These are phyloP conservation scores for Vitis hybrid DNA, from an alignment of 177 flowering plant genomes.

Conservation along the genomic window DNA sequence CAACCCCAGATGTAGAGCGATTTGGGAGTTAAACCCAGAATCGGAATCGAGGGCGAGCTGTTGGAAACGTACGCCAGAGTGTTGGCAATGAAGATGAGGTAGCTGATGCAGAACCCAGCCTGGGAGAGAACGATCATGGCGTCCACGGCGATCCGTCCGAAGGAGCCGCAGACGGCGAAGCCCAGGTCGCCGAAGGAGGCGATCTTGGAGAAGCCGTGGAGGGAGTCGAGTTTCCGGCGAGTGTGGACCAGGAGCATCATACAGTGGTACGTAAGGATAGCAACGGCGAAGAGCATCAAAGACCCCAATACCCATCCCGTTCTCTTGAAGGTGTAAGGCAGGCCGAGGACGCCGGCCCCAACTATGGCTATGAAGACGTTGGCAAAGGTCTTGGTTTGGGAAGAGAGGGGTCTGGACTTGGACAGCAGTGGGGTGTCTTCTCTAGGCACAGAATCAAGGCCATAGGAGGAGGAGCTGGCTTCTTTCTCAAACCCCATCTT, in stretches of 20 bases:
- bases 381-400: constrained; percentile 74
- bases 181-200: constrained; percentile 86
- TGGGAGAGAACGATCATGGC: constrained; percentile 75
- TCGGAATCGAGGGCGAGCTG: neutral
- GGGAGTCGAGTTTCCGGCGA: constrained; percentile 59
- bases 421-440: constrained; percentile 70
- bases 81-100: constrained; percentile 64
- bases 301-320: constrained; percentile 70
- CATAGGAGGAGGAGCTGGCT: constrained; percentile 44
- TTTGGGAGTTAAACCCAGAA: constrained; percentile 48
- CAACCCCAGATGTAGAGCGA: constrained; percentile 60
- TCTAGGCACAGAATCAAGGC: constrained; percentile 27
- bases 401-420: constrained; percentile 42
- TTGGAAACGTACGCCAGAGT: constrained; percentile 49
- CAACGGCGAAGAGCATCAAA: constrained; percentile 50
- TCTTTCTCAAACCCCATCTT: constrained; percentile 47
- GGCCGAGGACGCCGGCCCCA: constrained; percentile 85
- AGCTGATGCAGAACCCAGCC: constrained; percentile 80
- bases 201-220: constrained; percentile 43
- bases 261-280: constrained; percentile 59
- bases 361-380: constrained; percentile 84
- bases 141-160: constrained; percentile 65
- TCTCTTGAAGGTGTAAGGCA: constrained; percentile 75
- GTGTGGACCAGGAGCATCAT: constrained; percentile 76
- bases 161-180: constrained; percentile 59